Percentiles rank a stretch among this genome's conserved stretches.
Evolutionary conservation across 768 basidiomycete species (phyloP).

Genomic region (Chalciporus pseudorubinellus): DNA sequence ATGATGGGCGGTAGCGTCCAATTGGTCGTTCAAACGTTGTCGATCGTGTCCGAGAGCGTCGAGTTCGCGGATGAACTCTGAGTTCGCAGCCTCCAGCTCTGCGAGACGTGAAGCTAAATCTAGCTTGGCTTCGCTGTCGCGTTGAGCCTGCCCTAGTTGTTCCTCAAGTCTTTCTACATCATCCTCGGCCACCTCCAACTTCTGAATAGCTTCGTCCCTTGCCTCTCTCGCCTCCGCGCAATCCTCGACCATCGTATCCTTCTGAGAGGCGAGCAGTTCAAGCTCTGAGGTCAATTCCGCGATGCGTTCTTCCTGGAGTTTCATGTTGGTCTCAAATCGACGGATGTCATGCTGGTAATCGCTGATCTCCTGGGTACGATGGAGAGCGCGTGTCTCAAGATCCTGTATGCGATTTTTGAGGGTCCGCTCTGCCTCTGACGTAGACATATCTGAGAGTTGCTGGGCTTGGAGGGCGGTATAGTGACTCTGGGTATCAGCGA

Average conservation of each 20-base stretch:
- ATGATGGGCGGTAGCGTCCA: conserved; percentile 4
- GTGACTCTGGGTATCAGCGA: conserved; percentile 55
- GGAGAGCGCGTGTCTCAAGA: conserved; percentile 59
- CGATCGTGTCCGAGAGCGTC: conserved; percentile 10
- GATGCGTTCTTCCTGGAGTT: conserved; percentile 71
- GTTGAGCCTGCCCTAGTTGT: conserved; percentile 13
- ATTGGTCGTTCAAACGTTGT: conserved; percentile 9
- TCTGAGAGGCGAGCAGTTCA: conserved; percentile 63
- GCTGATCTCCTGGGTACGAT: conserved; percentile 72
- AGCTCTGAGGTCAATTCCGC: conserved; percentile 68
- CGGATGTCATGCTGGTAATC: conserved; percentile 78
- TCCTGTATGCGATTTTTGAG: conserved; percentile 66
- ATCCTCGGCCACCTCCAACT: conserved; percentile 61
- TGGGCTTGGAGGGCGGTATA: conserved; percentile 63
- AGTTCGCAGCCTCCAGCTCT: conserved; percentile 16
- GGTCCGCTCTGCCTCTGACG: conserved; percentile 50
- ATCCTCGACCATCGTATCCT: conserved; percentile 81
- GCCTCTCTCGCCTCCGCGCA: conserved; percentile 75
- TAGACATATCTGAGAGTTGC: conserved; percentile 63
- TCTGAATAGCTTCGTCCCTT: conserved; percentile 58
- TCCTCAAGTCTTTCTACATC: conserved; percentile 49
- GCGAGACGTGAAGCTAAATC: conserved; percentile 22
- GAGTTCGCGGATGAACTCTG: conserved; percentile 13
- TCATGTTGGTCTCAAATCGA: conserved; percentile 71
- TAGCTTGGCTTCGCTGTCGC: conserved; percentile 36